Percentiles rank a stretch among this genome's conserved stretches.
Conservation (phyloP, 352 stramenopile genomes). For the Globisporangium perplexum region DNA sequence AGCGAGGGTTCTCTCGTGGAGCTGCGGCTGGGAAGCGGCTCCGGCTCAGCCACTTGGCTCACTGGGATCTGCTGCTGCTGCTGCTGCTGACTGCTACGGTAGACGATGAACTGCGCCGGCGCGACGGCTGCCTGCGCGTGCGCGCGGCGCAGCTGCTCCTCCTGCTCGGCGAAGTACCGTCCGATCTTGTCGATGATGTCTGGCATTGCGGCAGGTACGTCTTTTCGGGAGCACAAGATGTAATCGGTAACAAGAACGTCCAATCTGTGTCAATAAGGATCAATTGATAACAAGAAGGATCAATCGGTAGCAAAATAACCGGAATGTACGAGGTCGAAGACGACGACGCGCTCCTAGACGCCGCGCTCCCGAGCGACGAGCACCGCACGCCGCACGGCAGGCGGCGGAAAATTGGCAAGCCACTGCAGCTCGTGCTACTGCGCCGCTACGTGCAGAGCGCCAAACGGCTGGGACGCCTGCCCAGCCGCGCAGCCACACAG, state of each 20-base stretch:
- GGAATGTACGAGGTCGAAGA: constrained; percentile 11
- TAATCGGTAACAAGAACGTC: too few species aligned
- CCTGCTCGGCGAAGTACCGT: constrained; percentile 60
- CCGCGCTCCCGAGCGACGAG: not conserved
- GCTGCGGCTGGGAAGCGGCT: not conserved
- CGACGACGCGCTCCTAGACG: constrained; percentile 4
- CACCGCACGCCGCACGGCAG: not conserved
- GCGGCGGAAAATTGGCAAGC: constrained; percentile 53
- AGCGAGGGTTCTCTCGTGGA: not conserved
- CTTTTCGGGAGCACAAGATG: too few species aligned
- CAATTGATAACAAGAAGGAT: too few species aligned
- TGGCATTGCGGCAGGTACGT: too few species aligned
- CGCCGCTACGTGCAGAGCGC: constrained; percentile 55
- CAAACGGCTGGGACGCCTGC: constrained; percentile 40
- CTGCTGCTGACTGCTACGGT: not conserved
- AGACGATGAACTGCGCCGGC: not conserved
- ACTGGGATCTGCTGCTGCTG: not conserved
- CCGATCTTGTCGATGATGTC: constrained; percentile 63
- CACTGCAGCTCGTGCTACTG: constrained; percentile 47
- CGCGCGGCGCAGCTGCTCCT: constrained; percentile 43
- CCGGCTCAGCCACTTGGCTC: not conserved
- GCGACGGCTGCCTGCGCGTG: constrained; percentile 15
- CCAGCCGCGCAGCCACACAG: constrained; percentile 43
- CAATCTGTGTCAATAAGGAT: too few species aligned
- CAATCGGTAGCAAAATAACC: too few species aligned